Evolutionary conservation across 352 stramenopile species (phyloP), one percentile per base, ranked within the genome.

Genomic region (Globisporangium alternatum): DNA sequence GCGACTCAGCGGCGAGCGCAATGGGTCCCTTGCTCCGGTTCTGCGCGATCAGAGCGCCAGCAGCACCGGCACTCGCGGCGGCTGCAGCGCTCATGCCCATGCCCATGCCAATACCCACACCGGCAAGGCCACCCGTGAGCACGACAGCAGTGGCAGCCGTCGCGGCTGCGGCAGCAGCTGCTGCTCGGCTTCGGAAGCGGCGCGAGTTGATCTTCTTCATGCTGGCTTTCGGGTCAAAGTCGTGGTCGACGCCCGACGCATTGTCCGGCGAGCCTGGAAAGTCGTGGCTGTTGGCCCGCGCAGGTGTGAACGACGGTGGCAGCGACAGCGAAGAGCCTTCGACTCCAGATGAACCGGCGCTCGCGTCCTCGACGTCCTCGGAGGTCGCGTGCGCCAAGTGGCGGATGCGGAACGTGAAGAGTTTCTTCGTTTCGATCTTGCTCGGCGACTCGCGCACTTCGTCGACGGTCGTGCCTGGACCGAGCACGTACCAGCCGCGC

Each of bases 401-500:
- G 5, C 82, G 75, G 59, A 95, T 86, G 15, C 86, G 65, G 67
- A 95, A 93, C 12, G 84, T 95, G 64, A 93, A 95, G 10, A 95
- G 77, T 57, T 77, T 81, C 60, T 95, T 95, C 59, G 83, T 91
- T 74, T 95, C 86, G 54, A 95, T 95, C 60, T 93, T 91, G 69
- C 86, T 95, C 4, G 80, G 83, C 7, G 84, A 93, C 61, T 92
- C 86, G 48, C 84, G 77, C 28, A 95, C 86, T 71, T 95, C 84
- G 56, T 95, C 86, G 28, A 95, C 84, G 0, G 81, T 91, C 45
- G 84, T 93, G 25, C 86, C 86, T 0, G 86, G 86, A 0, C 86
- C 86, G 4, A 95, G 66, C 9, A 93, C 69, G 57, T 91, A 95
- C 84, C 83, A 95, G 2, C 82, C 86, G 35, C 86, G 80, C 25